A percentile compares a stretch with the other conserved stretches of the same genome.
These are phyloP conservation scores for Trypanosoma mega DNA, from an alignment of 208 protist species.

Conservation along the genomic window DNA sequence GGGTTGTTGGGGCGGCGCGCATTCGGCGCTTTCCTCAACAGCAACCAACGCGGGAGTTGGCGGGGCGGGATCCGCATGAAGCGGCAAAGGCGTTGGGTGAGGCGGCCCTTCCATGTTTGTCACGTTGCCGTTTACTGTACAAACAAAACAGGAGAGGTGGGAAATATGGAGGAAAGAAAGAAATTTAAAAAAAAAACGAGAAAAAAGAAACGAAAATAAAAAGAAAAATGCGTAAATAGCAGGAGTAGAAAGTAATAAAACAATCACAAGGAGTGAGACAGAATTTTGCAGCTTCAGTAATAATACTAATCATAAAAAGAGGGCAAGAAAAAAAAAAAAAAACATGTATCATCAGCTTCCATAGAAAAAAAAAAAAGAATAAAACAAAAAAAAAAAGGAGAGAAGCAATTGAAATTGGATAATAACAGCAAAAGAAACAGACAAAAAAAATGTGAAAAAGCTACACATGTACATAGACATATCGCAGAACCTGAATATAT, in stretches of 20 bases:
- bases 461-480: not conserved
- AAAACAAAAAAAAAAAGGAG: not conserved
- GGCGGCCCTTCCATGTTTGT: no score
- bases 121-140: no score
- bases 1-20: not conserved
- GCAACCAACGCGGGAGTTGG: no score
- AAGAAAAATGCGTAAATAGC: slow-evolving; percentile 15
- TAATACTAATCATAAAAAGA: not conserved
- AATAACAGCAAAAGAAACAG: not conserved
- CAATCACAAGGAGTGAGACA: not conserved
- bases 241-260: slow-evolving; percentile 6
- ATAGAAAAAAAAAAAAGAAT: no score
- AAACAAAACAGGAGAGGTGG: no score
- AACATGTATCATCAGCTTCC: no score
- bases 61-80: no score
- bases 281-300: not conserved
- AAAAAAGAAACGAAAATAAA: not conserved
- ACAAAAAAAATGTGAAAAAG: slow-evolving; percentile 1
- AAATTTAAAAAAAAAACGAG: not conserved
- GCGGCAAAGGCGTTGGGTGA: no score
- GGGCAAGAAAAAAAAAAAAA: slow-evolving; percentile 7
- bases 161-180: not conserved
- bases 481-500: no score
- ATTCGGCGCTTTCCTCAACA: not conserved
- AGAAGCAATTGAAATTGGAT: not conserved